Conservation (phyloP, 305 asterid species). For the Fraxinus dipetala region DNA sequence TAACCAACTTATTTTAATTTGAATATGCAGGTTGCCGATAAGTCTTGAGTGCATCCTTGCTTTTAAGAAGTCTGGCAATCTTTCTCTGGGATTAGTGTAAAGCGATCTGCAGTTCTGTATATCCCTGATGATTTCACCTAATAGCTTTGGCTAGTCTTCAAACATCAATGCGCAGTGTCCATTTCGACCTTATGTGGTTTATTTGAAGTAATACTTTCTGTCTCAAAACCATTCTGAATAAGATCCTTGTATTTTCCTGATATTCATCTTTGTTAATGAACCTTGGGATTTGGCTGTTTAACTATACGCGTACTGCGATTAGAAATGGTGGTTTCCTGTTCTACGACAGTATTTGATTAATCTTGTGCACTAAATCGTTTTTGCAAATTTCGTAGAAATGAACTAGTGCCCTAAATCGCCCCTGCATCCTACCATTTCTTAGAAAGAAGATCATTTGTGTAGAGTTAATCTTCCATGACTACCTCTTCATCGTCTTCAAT, state of each 20-base stretch:
- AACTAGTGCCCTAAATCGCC: neutral
- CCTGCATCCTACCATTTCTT: slow-evolving; percentile 1
- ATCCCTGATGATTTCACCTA: neutral
- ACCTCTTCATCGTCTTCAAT: slow-evolving; percentile 22
- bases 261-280: neutral
- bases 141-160: slow-evolving; percentile 8
- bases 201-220: neutral
- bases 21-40: slow-evolving; percentile 32
- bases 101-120: slow-evolving; percentile 5
- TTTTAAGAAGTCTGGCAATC: slow-evolving; percentile 10
- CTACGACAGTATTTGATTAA: neutral
- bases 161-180: slow-evolving; percentile 7
- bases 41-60: slow-evolving; percentile 17
- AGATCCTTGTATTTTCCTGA: neutral
- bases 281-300: neutral
- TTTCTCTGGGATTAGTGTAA: slow-evolving; percentile 2
- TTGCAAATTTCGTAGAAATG: neutral
- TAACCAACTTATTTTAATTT: neutral
- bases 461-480: slow-evolving; percentile 6
- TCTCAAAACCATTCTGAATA: neutral
- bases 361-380: neutral
- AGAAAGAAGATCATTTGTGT: slow-evolving; percentile 18
- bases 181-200: neutral
- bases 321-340: neutral
- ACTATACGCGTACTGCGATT: neutral